Base-by-base conservation (phyloP, 495 filamentous ascomycete species). In the Cladorrhinum samala region DNA sequence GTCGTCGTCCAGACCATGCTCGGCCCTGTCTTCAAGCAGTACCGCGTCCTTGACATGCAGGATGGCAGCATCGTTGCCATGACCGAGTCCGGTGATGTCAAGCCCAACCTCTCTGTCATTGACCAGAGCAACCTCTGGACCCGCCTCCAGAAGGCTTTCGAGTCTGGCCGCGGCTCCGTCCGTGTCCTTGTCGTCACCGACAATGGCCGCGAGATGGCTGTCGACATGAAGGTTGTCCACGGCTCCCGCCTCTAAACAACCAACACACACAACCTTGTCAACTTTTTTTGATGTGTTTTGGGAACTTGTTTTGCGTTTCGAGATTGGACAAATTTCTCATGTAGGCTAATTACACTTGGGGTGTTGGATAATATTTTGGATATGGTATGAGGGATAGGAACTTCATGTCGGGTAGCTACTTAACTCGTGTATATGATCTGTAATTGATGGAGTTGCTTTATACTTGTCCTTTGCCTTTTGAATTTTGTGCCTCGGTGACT, bases 1-100 rank as follows among this genome's bases (percentile, higher is more conserved):
- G 93, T 98, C 51, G 84, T 97, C 41, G 91, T 98, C 66, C 93
- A 98, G 85, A 97, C 92, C 77, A 96, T 98, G 89, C 88, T 95
- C 52, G 93, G 93, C 64, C 93, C 93, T 40, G 88, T 98, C 79
- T 97, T 96, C 90, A 97, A 97, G 88, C 95, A 96, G 79, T 98
- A 98, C 85, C 90, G 93, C 71, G 91, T 98, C 68, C 87, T 98
- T 37, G 93, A 98, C 77, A 85, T 98, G 76, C 89, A 89, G 73
- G 89, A 95, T 55, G 86, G 87, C 64, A 74, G 75, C 70, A 67
- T 77, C 63, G 72, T 75, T 49, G 73, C 72, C 67, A 75, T 77
- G 71, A 75, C 75, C 61, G 72, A 79, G 71, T 75, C 72, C 20
- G 93, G 93, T 62, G 93, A 97, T 72, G 91, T 98, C 81, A 97